Conservation (phyloP, 306 rosid species). For the Macrotyloma uniflorum region DNA sequence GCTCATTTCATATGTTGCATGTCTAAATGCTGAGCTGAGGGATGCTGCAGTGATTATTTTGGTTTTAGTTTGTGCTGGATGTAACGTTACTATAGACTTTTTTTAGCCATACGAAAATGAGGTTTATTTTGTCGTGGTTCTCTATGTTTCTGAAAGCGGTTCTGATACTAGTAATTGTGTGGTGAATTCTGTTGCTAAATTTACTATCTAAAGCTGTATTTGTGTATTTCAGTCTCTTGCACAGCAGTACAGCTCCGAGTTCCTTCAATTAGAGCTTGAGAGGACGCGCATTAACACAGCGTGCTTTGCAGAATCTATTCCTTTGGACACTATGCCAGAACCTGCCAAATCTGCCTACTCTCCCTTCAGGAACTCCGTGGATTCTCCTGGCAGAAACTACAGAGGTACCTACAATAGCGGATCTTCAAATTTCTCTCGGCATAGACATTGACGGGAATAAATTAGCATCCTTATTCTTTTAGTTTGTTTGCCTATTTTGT, state of each 20-base stretch:
- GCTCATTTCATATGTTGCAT: neutral
- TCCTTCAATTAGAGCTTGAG: constrained; percentile 89
- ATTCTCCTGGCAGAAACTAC: constrained; percentile 64
- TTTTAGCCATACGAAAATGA: constrained; percentile 11
- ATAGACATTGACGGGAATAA: constrained; percentile 63
- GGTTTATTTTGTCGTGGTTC: constrained; percentile 16
- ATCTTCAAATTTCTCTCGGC: constrained; percentile 69
- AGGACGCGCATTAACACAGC: constrained; percentile 96
- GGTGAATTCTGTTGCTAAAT: neutral
- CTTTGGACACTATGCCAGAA: constrained; percentile 77
- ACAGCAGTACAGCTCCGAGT: constrained; percentile 88
- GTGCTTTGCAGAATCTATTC: constrained; percentile 80
- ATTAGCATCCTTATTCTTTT: constrained; percentile 41
- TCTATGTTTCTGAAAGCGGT: neutral
- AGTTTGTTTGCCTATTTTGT: constrained; percentile 41
- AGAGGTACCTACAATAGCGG: constrained; percentile 60
- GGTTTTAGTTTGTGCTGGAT: constrained; percentile 23
- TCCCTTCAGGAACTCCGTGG: constrained; percentile 64
- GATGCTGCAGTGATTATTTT: neutral
- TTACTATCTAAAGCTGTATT: constrained; percentile 31
- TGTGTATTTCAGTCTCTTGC: constrained; percentile 73
- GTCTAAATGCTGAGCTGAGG: neutral
- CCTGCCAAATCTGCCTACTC: constrained; percentile 76
- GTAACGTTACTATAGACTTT: constrained; percentile 3
- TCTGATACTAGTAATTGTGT: neutral